Percentiles rank a stretch among this genome's conserved stretches.
These are phyloP conservation scores for Laguncularia racemosa DNA, from an alignment of 345 rosid genomes.

Conservation along the genomic window DNA sequence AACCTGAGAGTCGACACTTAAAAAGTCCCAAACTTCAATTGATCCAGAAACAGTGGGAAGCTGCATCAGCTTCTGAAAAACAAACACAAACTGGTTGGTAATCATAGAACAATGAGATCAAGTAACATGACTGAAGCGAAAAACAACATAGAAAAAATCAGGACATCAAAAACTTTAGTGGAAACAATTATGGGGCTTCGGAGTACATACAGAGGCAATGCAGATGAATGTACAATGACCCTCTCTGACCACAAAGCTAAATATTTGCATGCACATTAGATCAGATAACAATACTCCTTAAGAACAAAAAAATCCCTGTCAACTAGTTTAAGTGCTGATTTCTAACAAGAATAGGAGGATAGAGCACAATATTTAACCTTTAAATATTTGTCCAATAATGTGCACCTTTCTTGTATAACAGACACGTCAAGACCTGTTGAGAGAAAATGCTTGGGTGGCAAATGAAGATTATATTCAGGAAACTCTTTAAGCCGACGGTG, in stretches of 20 bases:
- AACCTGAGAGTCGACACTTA: constrained; percentile 99
- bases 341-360: constrained; percentile 10
- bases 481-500: constrained; percentile 90
- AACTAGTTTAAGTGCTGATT: neutral
- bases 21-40: constrained; percentile 98
- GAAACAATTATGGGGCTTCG: no score
- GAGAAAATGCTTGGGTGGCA: constrained; percentile 97
- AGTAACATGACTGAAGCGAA: no score
- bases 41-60: constrained; percentile 91
- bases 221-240: no score
- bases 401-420: constrained; percentile 88
- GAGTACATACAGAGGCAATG: no score
- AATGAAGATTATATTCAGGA: constrained; percentile 82
- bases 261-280: no score
- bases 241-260: no score
- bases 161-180: no score
- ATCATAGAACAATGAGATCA: no score
- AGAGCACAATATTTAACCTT: constrained; percentile 51
- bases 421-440: constrained; percentile 79
- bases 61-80: constrained; percentile 73
- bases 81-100: constrained; percentile 5
- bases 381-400: constrained; percentile 71
- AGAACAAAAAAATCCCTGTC: neutral
- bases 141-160: no score
- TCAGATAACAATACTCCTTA: no score